These are phyloP conservation scores for Vaccinium myrtillus DNA, from an alignment of 148 eudicot species.

Conservation along the genomic window DNA sequence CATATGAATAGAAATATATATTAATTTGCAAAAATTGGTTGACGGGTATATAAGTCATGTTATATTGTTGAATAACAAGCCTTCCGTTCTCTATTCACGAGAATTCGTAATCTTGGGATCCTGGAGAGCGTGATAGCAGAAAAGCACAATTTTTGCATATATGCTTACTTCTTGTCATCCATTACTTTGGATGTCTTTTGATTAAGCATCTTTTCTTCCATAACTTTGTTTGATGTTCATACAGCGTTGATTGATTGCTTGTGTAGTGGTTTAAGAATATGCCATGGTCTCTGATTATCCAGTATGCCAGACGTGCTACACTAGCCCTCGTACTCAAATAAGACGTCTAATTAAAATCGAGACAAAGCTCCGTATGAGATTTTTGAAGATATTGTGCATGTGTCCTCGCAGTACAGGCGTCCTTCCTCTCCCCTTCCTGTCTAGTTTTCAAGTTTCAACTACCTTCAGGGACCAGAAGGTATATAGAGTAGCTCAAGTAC, in stretches of 20 bases:
- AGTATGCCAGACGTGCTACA: neutral
- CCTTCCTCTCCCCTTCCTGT: neutral
- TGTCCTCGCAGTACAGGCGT: neutral
- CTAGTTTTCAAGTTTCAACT: conserved; percentile 1
- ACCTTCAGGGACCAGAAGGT: neutral
- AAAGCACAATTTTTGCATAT: neutral
- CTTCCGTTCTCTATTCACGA: neutral
- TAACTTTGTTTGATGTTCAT: neutral
- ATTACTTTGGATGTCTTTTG: neutral
- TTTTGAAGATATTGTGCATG: neutral
- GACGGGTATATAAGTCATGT: neutral
- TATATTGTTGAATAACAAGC: neutral
- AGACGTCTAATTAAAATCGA: neutral
- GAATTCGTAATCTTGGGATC: neutral
- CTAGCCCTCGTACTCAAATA: neutral
- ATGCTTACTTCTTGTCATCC: neutral
- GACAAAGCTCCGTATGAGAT: neutral
- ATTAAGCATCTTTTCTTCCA: neutral
- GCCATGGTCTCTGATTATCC: neutral
- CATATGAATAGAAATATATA: neutral
- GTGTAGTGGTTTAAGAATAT: neutral
- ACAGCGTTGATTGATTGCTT: conserved; percentile 5
- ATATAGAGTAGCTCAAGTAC: neutral
- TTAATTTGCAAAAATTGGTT: neutral
- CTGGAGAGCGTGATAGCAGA: neutral